A percentile compares a stretch with the other conserved stretches of the same genome.
Evolutionary conservation across 2,329 filamentous ascomycete species (phyloP).

Genomic region (Beauveria bassiana): DNA sequence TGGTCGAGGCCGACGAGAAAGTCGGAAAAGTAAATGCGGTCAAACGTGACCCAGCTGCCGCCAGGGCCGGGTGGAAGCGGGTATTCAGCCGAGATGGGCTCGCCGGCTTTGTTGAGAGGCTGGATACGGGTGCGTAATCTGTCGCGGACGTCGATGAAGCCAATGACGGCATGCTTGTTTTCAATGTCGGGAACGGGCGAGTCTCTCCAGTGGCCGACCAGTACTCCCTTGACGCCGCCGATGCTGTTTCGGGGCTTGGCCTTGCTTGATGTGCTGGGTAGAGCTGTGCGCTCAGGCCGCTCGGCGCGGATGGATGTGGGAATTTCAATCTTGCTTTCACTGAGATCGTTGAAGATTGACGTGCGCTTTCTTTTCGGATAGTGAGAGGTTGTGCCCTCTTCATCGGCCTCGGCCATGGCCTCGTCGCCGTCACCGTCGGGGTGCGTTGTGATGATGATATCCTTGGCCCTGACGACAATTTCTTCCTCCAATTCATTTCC

Average conservation of each 20-base stretch:
- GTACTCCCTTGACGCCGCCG: constrained; percentile 35
- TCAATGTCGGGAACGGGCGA: constrained; percentile 40
- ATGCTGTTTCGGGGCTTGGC: constrained; percentile 23
- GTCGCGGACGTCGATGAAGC: constrained; percentile 55
- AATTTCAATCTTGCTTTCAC: constrained; percentile 39
- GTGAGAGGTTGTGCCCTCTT: constrained; percentile 30
- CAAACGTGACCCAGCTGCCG: constrained; percentile 58
- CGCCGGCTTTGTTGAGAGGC: constrained; percentile 38
- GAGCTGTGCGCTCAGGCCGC: constrained; percentile 17
- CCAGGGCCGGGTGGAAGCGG: constrained; percentile 50
- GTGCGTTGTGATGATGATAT: background rate
- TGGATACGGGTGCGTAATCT: constrained; percentile 53
- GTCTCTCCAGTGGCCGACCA: constrained; percentile 54
- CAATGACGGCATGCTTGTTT: constrained; percentile 51
- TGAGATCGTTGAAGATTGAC: constrained; percentile 40
- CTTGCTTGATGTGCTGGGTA: constrained; percentile 17
- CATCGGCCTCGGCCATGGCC: constrained; percentile 34
- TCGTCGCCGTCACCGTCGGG: constrained; percentile 30
- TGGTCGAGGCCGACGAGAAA: constrained; percentile 50
- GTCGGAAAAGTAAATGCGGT: constrained; percentile 49
- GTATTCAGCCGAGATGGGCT: constrained; percentile 37
- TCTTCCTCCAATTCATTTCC: constrained; percentile 37
- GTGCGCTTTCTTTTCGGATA: constrained; percentile 50
- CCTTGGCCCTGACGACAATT: constrained; percentile 5
- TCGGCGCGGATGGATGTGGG: constrained; percentile 24